Percentiles rank a stretch among this genome's conserved stretches.
phyloP scores from a whole-genome alignment of 768 basidiomycete species.

The Mycena floridula region DNA sequence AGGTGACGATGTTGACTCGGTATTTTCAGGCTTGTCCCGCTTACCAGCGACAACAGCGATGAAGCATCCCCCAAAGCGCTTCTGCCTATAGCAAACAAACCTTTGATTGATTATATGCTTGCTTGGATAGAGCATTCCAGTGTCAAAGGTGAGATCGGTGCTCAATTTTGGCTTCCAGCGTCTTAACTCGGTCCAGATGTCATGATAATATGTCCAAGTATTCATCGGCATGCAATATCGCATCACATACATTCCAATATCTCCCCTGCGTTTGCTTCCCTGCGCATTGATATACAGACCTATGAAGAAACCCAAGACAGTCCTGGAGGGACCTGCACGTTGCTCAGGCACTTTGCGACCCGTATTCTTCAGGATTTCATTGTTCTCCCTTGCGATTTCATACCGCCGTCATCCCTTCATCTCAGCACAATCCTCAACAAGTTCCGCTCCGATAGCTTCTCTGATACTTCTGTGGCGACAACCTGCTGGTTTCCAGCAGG shows the following conservation, averaged over 20 bases:
- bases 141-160: slow-evolving; percentile 59
- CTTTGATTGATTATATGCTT: slow-evolving; percentile 79
- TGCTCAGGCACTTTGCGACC: slow-evolving; percentile 70
- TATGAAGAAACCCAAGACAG: slow-evolving; percentile 69
- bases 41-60: slow-evolving; percentile 75
- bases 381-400: slow-evolving; percentile 86
- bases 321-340: slow-evolving; percentile 62
- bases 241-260: slow-evolving; percentile 81
- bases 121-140: slow-evolving; percentile 86
- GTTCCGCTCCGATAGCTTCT: slow-evolving; percentile 68
- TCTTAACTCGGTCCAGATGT: slow-evolving; percentile 70
- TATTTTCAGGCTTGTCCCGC: slow-evolving; percentile 53
- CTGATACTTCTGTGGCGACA: slow-evolving; percentile 58
- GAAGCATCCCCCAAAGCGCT: slow-evolving; percentile 83
- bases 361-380: slow-evolving; percentile 81
- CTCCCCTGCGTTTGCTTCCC: slow-evolving; percentile 52
- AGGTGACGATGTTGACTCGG: slow-evolving; percentile 12
- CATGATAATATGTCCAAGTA: slow-evolving; percentile 75
- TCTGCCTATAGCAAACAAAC: slow-evolving; percentile 81
- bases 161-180: slow-evolving; percentile 7
- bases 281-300: slow-evolving; percentile 73
- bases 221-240: slow-evolving; percentile 70
- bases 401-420: slow-evolving; percentile 69
- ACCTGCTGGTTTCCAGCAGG: slow-evolving; percentile 57
- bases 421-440: slow-evolving; percentile 70